phyloP scores from a whole-genome alignment of 306 rosid genomes.

The Vachellia pachyceras region DNA sequence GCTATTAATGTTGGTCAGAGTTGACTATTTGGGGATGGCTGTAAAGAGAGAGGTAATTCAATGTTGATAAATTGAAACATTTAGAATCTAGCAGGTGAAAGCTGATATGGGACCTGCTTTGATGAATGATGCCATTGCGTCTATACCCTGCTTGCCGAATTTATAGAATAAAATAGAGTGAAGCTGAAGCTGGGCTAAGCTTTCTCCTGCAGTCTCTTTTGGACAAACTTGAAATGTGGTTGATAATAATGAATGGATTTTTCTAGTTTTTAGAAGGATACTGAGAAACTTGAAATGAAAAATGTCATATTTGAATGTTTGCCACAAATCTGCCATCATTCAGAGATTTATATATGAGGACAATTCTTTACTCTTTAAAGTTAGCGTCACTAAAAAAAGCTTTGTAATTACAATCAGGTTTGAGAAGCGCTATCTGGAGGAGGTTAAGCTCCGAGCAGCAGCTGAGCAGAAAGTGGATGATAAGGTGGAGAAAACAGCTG shows the following conservation, averaged over 20 bases:
- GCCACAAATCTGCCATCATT: background rate
- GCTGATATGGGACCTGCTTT: background rate
- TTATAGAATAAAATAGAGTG: background rate
- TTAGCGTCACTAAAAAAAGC: conserved; percentile 24
- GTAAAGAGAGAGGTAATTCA: background rate
- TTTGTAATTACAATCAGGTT: conserved; percentile 50
- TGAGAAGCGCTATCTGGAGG: conserved; percentile 80
- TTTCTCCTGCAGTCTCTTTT: background rate
- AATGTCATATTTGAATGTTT: conserved; percentile 22
- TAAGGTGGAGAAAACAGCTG: conserved; percentile 53
- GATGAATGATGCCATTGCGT: background rate
- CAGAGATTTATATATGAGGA: background rate
- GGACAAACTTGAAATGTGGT: conserved; percentile 1
- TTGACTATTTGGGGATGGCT: conserved; percentile 1
- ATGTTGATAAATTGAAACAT: background rate
- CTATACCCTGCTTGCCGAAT: background rate
- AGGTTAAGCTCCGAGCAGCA: conserved; percentile 71
- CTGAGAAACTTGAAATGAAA: background rate
- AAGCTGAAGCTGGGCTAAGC: conserved; percentile 3
- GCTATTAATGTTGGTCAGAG: background rate
- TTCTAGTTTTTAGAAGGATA: conserved; percentile 7
- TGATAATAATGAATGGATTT: background rate
- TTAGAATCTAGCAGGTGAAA: conserved; percentile 12
- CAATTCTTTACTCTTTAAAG: conserved; percentile 13
- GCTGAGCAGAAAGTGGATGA: conserved; percentile 59